Evolutionary conservation across 176 grass and related monocot genomes (phyloP), one percentile per base, ranked within the genome.

Genomic region (Oryza glumipatula): DNA sequence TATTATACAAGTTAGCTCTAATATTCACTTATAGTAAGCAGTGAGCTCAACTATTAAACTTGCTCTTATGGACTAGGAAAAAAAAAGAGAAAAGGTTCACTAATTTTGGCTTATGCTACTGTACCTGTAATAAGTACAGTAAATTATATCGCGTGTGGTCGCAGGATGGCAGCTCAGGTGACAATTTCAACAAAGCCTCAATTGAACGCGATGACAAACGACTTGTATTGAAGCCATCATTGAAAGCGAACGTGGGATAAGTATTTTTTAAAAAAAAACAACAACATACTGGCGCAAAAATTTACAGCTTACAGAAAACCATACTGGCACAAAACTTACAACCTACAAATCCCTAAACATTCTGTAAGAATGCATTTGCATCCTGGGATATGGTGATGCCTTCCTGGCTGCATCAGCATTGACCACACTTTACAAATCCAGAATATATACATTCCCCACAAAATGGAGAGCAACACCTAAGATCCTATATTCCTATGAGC

Each of bases 201-300:
- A 90, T 92, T 78, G 96, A 99, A 82, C 90, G 85, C 30, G 89
- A 96, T 44, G 96, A 99, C 86, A 90, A 84, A 83, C 82, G 93
- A 35, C 90, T 99, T 51, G 16, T 56, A 19, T 61, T 60, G 5
- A 22, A 80, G 74, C 63, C 65, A 54, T 46, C 17, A 21, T 46
- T 64, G 74, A 9, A 60, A 15, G 10, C 49, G n/a, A 33, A 17
- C 11, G 15, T 61, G 58, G 15, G 8, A 13, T 9, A 41, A 70
- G 9, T 45, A 13, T 6, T 58, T 26, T 3, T 35, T 3, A 4
- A 35, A 36, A 36, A 26, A 26, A 6, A 61, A 1, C 43, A 79
- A n/a, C 8, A 7, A 22, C 28, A 45, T 49, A 49, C 3, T 26
- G 9, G 33, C 56, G 73, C 39, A 28, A 44, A 73, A 7, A 58